Conservation (phyloP, 495 filamentous ascomycete genomes). For the Penicillium egyptiacum region DNA sequence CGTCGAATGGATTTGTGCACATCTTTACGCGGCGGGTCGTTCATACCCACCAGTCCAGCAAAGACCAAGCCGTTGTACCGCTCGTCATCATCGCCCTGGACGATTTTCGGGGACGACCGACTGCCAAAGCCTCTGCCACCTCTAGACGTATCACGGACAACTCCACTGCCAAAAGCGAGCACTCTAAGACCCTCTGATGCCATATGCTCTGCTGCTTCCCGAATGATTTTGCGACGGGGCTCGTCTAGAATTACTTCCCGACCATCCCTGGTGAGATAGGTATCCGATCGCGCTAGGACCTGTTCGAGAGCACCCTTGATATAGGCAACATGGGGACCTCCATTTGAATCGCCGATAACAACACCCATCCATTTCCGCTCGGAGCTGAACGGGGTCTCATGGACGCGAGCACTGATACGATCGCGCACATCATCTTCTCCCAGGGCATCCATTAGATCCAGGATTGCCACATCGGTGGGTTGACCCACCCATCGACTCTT, state of each 20-base stretch:
- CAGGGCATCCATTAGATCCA: constrained; percentile 87
- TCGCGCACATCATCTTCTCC: constrained; percentile 89
- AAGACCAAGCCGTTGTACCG: constrained; percentile 81
- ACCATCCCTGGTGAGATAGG: constrained; percentile 83
- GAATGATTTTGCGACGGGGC: constrained; percentile 65
- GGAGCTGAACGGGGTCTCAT: constrained; percentile 92
- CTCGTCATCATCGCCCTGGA: constrained; percentile 60
- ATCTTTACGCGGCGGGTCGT: constrained; percentile 85
- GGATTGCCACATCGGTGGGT: constrained; percentile 92
- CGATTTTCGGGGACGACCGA: constrained; percentile 47
- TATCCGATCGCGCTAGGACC: constrained; percentile 82
- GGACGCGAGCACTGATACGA: constrained; percentile 70
- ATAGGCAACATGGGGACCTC: constrained; percentile 70
- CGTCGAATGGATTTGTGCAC: constrained; percentile 87
- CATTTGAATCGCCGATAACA: constrained; percentile 58
- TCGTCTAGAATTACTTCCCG: constrained; percentile 86
- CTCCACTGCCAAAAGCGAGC: constrained; percentile 85
- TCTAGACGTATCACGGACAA: constrained; percentile 33
- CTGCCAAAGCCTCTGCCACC: constrained; percentile 40
- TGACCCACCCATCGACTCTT: constrained; percentile 95
- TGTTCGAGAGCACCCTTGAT: constrained; percentile 94
- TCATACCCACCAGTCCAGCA: constrained; percentile 93
- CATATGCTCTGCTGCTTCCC: constrained; percentile 85
- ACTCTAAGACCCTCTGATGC: constrained; percentile 89
- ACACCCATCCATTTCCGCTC: constrained; percentile 99